A percentile compares a stretch with the other conserved stretches of the same genome.
These are phyloP conservation scores for Kalmusia sp. DNA, from an alignment of 2,329 filamentous ascomycete species.

Conservation along the genomic window DNA sequence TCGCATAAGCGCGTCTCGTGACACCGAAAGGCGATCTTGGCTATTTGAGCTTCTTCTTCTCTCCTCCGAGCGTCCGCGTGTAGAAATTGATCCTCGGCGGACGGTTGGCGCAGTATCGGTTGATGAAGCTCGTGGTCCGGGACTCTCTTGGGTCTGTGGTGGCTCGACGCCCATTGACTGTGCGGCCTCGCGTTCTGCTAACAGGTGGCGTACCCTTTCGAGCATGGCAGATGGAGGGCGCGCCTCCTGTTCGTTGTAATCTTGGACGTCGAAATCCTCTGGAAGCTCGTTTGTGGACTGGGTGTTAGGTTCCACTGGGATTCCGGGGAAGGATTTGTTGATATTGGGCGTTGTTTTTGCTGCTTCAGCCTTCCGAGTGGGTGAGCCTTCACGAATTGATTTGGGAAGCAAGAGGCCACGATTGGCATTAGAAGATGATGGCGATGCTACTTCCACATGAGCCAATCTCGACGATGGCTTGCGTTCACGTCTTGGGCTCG, in stretches of 20 bases:
- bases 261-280: slow-evolving; percentile 13
- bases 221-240: slow-evolving; percentile 31
- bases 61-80: slow-evolving; percentile 37
- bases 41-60: slow-evolving; percentile 34
- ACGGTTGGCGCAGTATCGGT: slow-evolving; percentile 27
- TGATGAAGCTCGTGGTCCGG: slow-evolving; percentile 19
- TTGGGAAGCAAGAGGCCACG: slow-evolving; percentile 26
- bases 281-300: slow-evolving; percentile 10
- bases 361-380: slow-evolving; percentile 9
- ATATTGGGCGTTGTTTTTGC: slow-evolving; percentile 18
- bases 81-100: slow-evolving; percentile 32
- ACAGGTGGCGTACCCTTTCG: slow-evolving; percentile 32
- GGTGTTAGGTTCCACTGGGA: slow-evolving; percentile 15
- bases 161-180: slow-evolving; percentile 8
- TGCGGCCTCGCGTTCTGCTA: slow-evolving; percentile 27
- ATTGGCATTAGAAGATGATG: slow-evolving; percentile 15
- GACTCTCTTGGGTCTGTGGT: slow-evolving; percentile 17
- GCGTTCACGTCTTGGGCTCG: slow-evolving; percentile 15
- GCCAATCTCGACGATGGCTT: slow-evolving; percentile 16
- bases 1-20: slow-evolving; percentile 29
- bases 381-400: slow-evolving; percentile 21
- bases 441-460: slow-evolving; percentile 19
- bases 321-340: slow-evolving; percentile 31
- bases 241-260: slow-evolving; percentile 22
- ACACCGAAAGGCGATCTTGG: slow-evolving; percentile 37